These are phyloP conservation scores for Ceratobasidium theobromae DNA, from an alignment of 1,284 basidiomycete genomes.

Conservation along the genomic window DNA sequence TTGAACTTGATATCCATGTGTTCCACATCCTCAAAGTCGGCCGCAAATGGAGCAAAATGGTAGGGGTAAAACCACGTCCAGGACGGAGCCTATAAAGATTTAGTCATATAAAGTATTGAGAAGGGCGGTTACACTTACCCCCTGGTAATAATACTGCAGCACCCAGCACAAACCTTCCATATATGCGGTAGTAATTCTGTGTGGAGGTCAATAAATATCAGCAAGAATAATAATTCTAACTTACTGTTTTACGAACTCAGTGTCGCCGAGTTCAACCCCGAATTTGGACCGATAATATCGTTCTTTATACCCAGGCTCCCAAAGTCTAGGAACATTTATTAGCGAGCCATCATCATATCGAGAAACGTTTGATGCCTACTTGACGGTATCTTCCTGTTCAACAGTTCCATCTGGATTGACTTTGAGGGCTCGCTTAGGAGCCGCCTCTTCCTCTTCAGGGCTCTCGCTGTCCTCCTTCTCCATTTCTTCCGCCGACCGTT, in stretches of 20 bases:
- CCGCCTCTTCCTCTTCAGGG: conserved; percentile 39
- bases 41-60: conserved; percentile 97
- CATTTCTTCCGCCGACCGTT: conserved; percentile 66
- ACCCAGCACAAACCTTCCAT: conserved; percentile 98
- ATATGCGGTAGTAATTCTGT: conserved; percentile 79
- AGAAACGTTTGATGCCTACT: conserved; percentile 54
- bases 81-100: conserved; percentile 71
- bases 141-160: conserved; percentile 97
- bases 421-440: conserved; percentile 56
- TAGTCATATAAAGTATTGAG: conserved; percentile 7
- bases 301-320: conserved; percentile 93
- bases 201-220: conserved; percentile 19
- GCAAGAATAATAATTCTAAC: conserved; percentile 40
- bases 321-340: conserved; percentile 69
- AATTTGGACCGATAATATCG: conserved; percentile 97
- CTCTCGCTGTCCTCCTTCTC: conserved; percentile 43
- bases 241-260: conserved; percentile 73
- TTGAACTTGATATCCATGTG: conserved; percentile 80
- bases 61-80: conserved; percentile 99
- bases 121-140: conserved; percentile 55
- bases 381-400: conserved; percentile 90
- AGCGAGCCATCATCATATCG: conserved; percentile 34
- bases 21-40: conserved; percentile 84
- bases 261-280: conserved; percentile 70
- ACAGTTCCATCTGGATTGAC: conserved; percentile 86